Base-by-base conservation (phyloP, 495 filamentous ascomycete genomes). In the Neurospora sp. region DNA sequence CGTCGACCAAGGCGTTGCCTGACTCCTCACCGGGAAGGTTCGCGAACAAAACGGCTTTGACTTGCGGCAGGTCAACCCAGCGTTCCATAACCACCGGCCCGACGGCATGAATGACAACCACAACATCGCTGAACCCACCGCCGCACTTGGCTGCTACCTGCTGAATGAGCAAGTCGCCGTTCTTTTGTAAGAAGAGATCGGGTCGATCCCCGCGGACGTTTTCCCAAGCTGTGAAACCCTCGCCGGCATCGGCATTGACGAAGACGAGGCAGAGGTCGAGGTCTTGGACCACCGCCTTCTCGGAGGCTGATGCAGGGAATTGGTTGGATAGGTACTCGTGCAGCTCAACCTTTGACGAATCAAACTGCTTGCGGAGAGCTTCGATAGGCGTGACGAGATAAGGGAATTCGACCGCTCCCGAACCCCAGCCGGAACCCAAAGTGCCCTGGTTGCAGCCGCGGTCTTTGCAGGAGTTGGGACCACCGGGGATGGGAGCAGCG, bases 21-120 rank as follows among this genome's bases (percentile, higher is more conserved):
- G 92, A 94, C 79, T 97, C 94, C 81, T 98, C 89, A 6, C 94
- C 94, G 0, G 96, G 96, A 0, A 99, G 87, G 76, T 97, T 92
- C 20, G 93, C 96, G 70, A 97, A 87, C 9, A 99, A 75, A 1
- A 98, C 89, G 0, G 90, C 94, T 74, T 95, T 93, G 65, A 99
- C 86, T 48, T 87, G 88, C 3, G 93, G 91, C 1, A 91, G 80
- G 69, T 97, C 89, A 74, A 96, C 91, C 92, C 93, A 99, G 35
- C 87, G 82, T 75, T 98, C 96, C 73, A 98, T 78, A 12, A 94
- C 81, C 6, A 97, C 93, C 0, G 96, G 94, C 0, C 96, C 96
- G 31, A 98, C 92, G 3, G 96, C 86, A 79, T 99, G 96, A n/a
- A 98, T 84, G 31, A 98, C 87, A 1, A 98, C 93, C 16, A 98